Conservation (phyloP, 345 rosid genomes). For the Salix exigua region DNA sequence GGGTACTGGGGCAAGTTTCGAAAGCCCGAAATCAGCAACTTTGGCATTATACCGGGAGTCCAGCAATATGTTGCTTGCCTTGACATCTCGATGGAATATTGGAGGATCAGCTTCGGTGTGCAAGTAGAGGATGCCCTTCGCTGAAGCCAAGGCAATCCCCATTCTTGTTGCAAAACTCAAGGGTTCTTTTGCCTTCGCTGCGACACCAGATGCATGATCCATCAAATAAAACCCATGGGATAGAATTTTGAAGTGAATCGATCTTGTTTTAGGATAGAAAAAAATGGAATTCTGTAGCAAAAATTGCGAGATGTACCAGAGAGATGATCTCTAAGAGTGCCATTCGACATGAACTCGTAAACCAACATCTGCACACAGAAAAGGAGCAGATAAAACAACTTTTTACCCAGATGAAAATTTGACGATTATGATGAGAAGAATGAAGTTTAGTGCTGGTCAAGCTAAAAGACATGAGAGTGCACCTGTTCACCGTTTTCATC, state of each 20-base stretch:
- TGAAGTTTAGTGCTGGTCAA: background rate
- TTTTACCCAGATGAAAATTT: background rate
- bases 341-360: constrained; percentile 86
- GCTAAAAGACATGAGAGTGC: background rate
- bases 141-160: constrained; percentile 69
- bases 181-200: constrained; percentile 57
- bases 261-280: background rate
- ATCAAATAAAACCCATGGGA: constrained; percentile 4
- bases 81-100: constrained; percentile 86
- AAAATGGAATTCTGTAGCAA: background rate
- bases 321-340: constrained; percentile 81
- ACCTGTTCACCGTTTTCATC: constrained; percentile 98
- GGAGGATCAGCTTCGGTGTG: constrained; percentile 97
- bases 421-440: background rate
- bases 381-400: constrained; percentile 5
- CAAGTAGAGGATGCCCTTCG: constrained; percentile 79
- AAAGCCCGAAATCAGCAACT: constrained; percentile 96
- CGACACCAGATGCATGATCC: constrained; percentile 11
- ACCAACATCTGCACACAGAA: constrained; percentile 68
- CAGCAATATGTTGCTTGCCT: constrained; percentile 84
- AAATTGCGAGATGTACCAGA: constrained; percentile 50
- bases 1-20: constrained; percentile 83
- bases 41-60: constrained; percentile 72
- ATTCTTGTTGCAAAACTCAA: constrained; percentile 61
- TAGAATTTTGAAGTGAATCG: background rate